Base-by-base conservation (phyloP, 768 basidiomycete genomes). In the Dentipellis sp. region DNA sequence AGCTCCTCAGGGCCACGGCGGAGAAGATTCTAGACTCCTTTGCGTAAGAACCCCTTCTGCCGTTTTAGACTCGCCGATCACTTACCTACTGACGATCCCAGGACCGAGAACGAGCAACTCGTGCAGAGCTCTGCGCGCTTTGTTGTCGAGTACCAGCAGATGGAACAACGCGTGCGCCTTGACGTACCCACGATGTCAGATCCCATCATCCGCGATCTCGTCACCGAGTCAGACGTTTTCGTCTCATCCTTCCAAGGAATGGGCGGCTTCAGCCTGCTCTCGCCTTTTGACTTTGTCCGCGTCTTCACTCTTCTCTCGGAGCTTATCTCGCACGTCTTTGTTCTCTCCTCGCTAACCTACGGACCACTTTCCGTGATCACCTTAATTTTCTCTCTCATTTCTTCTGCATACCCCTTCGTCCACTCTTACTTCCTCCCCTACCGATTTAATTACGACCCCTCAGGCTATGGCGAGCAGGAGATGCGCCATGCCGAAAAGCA, bases 191-290 rank as follows among this genome's bases (percentile, higher is more conserved):
- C 90, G 9, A 77, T 92, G 53, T 74, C 84, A 54, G 87, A 90
- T 64, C 84, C 89, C 50, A 66, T 73, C 57, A 75, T 86, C 21
- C 83, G 86, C 57, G 88, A 90, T 65, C 79, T 91, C 45, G 75
- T 92, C n/a, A 84, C 88, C 58, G 89, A 92, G 70, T 88, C 90
- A 39, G 90, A 92, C 65, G 76, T 88, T 36, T 92, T 92, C 65
- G 85, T 86, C 45, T 79, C 86, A 57, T 91, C 90, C 10, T 91
- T 91, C 68, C 80, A 77, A 62, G 86, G 86, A 45, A 72, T 74
- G 62, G 80, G 84, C 38, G 80, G 85, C 10, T 89, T 91, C 66
- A 89, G 89, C 14, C 76, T 90, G 34, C 75, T 91, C 62, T 89
- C 87, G 2, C 90, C 89, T 8, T 77, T 91, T 55, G 89, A 91